Conservation (phyloP, 2,329 filamentous ascomycete genomes). For the Xylariaceae sp. region DNA sequence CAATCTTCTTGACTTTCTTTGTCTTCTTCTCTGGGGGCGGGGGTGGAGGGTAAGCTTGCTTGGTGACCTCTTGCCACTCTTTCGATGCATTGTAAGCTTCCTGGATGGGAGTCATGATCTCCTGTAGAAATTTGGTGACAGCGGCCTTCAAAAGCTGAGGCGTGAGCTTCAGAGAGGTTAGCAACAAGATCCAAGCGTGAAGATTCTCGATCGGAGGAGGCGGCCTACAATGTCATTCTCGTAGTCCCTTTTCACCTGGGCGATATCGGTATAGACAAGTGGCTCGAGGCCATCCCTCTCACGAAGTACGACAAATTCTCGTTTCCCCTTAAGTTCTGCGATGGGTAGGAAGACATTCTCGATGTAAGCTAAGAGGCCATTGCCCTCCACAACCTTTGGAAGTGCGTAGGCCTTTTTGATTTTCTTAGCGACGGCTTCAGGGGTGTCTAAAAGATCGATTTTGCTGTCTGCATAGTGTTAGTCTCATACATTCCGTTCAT, state of each 20-base stretch:
- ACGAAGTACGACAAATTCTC: slow-evolving; percentile 67
- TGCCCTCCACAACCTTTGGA: slow-evolving; percentile 75
- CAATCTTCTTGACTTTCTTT: slow-evolving; percentile 76
- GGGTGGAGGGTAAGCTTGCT: slow-evolving; percentile 75
- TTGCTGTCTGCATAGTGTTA: slow-evolving; percentile 61
- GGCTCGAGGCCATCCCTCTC: slow-evolving; percentile 65
- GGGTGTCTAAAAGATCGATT: slow-evolving; percentile 84
- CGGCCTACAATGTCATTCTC: slow-evolving; percentile 63
- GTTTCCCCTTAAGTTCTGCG: slow-evolving; percentile 57
- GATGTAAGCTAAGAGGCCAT: slow-evolving; percentile 82
- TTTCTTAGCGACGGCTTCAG: slow-evolving; percentile 76
- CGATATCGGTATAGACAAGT: slow-evolving; percentile 74
- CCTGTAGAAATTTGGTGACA: slow-evolving; percentile 68
- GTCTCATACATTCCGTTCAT: background rate
- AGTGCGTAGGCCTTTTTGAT: slow-evolving; percentile 79
- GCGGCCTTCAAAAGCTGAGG: slow-evolving; percentile 89
- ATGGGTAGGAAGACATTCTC: slow-evolving; percentile 84
- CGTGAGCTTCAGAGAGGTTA: slow-evolving; percentile 54
- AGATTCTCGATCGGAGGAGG: background rate
- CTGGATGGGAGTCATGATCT: slow-evolving; percentile 75
- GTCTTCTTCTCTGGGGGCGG: slow-evolving; percentile 56
- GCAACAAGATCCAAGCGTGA: slow-evolving; percentile 4
- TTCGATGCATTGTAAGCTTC: slow-evolving; percentile 65
- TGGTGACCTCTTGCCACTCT: slow-evolving; percentile 77
- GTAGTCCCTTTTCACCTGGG: slow-evolving; percentile 78